Percentiles rank a stretch among this genome's conserved stretches.
Conservation (phyloP, 2,329 filamentous ascomycete genomes). For the Ophiocordyceps unilateralis region DNA sequence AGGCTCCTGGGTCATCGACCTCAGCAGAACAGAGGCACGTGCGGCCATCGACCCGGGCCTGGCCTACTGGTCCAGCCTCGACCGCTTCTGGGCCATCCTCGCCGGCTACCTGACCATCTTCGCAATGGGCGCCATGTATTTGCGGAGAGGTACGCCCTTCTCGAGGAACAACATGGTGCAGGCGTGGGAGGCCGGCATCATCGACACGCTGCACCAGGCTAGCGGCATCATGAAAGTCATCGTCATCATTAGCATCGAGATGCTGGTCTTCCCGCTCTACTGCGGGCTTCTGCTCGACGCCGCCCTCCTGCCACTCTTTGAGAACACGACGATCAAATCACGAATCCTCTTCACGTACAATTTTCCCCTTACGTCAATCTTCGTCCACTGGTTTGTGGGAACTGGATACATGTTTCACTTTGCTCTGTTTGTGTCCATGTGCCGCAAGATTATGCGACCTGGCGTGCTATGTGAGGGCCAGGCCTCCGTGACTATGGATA, state of each 20-base stretch:
- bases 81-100: conserved; percentile 54
- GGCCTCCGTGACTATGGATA: not conserved
- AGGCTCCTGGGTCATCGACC: conserved; percentile 39
- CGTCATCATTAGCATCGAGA: conserved; percentile 95
- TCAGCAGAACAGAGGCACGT: conserved; percentile 24
- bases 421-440: conserved; percentile 96
- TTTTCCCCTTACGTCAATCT: conserved; percentile 77
- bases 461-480: conserved; percentile 67
- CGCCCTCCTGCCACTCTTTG: conserved; percentile 78
- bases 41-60: conserved; percentile 35
- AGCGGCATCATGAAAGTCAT: conserved; percentile 97
- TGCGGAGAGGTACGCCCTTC: conserved; percentile 55
- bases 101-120: conserved; percentile 69
- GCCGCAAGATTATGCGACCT: conserved; percentile 87
- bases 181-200: conserved; percentile 57
- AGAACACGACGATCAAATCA: conserved; percentile 58
- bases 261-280: conserved; percentile 93
- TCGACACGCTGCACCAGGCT: conserved; percentile 77
- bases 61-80: conserved; percentile 49
- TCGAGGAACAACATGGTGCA: conserved; percentile 37
- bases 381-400: conserved; percentile 97
- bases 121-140: conserved; percentile 58
- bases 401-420: conserved; percentile 99
- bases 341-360: conserved; percentile 61
- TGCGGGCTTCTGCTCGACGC: conserved; percentile 82